These are phyloP conservation scores for Pseudopediastrum boryanum DNA, from an alignment of 139 green algal species.

Conservation along the genomic window DNA sequence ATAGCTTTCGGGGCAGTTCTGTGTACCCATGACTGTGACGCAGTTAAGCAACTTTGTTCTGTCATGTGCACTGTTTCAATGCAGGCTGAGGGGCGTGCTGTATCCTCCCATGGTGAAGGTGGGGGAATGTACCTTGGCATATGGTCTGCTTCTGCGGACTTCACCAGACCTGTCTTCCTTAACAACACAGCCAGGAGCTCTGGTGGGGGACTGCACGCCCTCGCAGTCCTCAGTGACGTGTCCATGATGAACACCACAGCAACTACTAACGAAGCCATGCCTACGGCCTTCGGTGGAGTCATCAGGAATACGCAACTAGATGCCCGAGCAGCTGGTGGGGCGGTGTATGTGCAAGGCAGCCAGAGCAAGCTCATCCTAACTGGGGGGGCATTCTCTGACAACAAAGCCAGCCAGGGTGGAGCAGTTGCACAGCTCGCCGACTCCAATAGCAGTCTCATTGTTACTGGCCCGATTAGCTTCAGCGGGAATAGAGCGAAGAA, in stretches of 20 bases:
- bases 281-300: background rate
- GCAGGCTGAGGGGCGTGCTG: constrained; percentile 3
- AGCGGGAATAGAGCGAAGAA: background rate
- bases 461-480: background rate
- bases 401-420: constrained; percentile 16
- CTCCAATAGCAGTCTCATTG: too few species aligned
- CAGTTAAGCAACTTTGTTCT: too few species aligned
- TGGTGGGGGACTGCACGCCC: constrained; percentile 4
- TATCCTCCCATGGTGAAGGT: background rate
- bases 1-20: too few species aligned
- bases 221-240: constrained; percentile 17
- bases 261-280: background rate
- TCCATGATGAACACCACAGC: background rate
- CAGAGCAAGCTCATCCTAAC: background rate
- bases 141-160: background rate
- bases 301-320: background rate
- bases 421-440: too few species aligned
- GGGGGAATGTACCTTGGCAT: constrained; percentile 28
- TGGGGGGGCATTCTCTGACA: background rate
- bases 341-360: constrained; percentile 6
- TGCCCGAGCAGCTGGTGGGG: too few species aligned
- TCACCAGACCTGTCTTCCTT: constrained; percentile 6
- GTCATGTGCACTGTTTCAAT: too few species aligned
- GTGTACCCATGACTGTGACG: too few species aligned
- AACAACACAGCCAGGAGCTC: constrained; percentile 4